phyloP scores from a whole-genome alignment of 257 asterid species.

The Gentiana dahurica region DNA sequence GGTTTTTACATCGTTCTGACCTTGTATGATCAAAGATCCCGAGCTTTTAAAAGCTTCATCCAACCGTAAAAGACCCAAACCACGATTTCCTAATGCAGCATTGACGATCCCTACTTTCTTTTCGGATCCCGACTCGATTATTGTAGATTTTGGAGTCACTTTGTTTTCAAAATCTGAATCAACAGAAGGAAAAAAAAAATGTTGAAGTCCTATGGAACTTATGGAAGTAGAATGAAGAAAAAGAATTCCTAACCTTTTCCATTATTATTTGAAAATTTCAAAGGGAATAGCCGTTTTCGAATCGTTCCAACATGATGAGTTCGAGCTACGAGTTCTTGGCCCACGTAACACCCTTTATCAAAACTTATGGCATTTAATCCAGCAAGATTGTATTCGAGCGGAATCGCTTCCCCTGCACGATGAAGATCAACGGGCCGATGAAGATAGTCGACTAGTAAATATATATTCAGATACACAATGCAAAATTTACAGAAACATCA shows the following conservation, averaged over 20 bases:
- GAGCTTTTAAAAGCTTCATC: slow-evolving; percentile 48
- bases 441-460: neutral
- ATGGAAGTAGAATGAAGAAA: neutral
- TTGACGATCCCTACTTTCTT: slow-evolving; percentile 61
- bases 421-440: neutral
- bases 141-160: slow-evolving; percentile 56
- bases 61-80: slow-evolving; percentile 59
- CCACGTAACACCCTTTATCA: slow-evolving; percentile 87
- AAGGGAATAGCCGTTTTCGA: slow-evolving; percentile 71
- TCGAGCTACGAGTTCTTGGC: slow-evolving; percentile 91
- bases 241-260: slow-evolving; percentile 39
- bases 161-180: slow-evolving; percentile 41
- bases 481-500: no score
- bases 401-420: slow-evolving; percentile 67
- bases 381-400: slow-evolving; percentile 78
- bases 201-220: neutral
- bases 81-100: slow-evolving; percentile 65
- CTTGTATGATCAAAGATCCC: slow-evolving; percentile 33
- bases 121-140: slow-evolving; percentile 36
- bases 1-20: slow-evolving; percentile 44
- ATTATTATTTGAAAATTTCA: slow-evolving; percentile 37
- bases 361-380: slow-evolving; percentile 85
- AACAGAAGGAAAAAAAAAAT: neutral
- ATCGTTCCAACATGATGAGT: slow-evolving; percentile 85
- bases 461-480: no score